A percentile compares a stretch with the other conserved stretches of the same genome.
Conservation (phyloP, 805 yeast genomes). For the Hanseniaspora occidentalis region DNA sequence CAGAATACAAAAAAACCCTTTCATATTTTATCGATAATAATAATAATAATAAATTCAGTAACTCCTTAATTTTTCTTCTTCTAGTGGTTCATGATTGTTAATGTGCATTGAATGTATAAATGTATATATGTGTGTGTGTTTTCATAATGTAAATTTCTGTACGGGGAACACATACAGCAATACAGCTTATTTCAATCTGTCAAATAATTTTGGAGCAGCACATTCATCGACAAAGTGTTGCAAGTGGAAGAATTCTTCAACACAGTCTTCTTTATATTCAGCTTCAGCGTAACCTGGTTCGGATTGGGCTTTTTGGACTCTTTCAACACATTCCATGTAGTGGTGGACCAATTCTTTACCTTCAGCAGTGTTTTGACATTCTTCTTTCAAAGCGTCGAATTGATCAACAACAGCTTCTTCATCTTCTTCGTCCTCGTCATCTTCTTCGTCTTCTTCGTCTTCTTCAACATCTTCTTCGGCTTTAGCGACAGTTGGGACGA, state of each 20-base stretch:
- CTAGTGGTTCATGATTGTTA: too few species aligned
- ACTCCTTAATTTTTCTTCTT: too few species aligned
- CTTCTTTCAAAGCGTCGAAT: slow-evolving; percentile 50
- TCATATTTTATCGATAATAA: too few species aligned
- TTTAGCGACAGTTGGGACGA: slow-evolving; percentile 67
- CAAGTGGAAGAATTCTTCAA: slow-evolving; percentile 95
- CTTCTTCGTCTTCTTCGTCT: slow-evolving; percentile 35
- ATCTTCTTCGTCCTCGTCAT: slow-evolving; percentile 55
- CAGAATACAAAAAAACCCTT: too few species aligned
- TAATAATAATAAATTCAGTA: too few species aligned
- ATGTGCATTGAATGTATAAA: too few species aligned
- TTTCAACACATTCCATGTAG: slow-evolving; percentile 87
- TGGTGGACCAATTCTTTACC: slow-evolving; percentile 75
- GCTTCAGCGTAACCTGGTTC: slow-evolving; percentile 72
- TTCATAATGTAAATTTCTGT: not conserved
- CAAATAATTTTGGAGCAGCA: slow-evolving; percentile 81
- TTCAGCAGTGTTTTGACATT: slow-evolving; percentile 53
- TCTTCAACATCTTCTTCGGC: slow-evolving; percentile 46
- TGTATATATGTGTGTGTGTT: too few species aligned
- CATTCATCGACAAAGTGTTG: slow-evolving; percentile 88
- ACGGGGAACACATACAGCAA: not conserved
- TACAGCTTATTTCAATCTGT: slow-evolving; percentile 57
- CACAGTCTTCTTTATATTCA: slow-evolving; percentile 89
- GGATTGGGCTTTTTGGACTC: slow-evolving; percentile 81
- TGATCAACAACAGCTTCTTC: slow-evolving; percentile 61